These are phyloP conservation scores for Fusarium odoratissimum DNA, from an alignment of 2,329 filamentous ascomycete genomes.

Conservation along the genomic window DNA sequence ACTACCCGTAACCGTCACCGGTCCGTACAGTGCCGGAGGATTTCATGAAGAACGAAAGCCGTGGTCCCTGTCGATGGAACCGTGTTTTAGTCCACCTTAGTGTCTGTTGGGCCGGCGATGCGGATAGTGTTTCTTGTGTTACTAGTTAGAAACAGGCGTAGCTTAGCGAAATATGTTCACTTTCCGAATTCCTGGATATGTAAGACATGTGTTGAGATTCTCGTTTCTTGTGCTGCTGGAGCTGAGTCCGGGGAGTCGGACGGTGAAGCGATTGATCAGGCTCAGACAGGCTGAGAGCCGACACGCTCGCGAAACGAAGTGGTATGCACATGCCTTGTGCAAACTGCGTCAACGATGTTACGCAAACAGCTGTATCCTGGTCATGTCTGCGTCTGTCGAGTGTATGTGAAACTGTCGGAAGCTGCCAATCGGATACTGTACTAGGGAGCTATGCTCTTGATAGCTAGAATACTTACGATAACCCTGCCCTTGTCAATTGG, in stretches of 20 bases:
- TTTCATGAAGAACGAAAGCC: not conserved
- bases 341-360: not conserved
- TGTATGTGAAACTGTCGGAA: not conserved
- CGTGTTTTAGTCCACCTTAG: not conserved
- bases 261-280: not conserved
- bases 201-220: not conserved
- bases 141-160: slow-evolving; percentile 20
- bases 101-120: slow-evolving; percentile 4
- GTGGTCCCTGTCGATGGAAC: not conserved
- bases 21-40: not conserved
- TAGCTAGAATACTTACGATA: not conserved
- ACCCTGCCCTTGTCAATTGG: not conserved
- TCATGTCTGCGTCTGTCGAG: not conserved
- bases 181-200: slow-evolving; percentile 9
- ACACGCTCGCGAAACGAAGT: not conserved
- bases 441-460: not conserved
- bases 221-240: not conserved
- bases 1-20: slow-evolving; percentile 4
- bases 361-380: not conserved
- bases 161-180: slow-evolving; percentile 4
- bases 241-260: not conserved
- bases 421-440: not conserved
- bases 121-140: not conserved
- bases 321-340: not conserved
- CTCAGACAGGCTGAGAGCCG: not conserved